Evolutionary conservation across 148 eudicot species (phyloP), one percentile per base, ranked within the genome.

Genomic region (Chenopodium album): DNA sequence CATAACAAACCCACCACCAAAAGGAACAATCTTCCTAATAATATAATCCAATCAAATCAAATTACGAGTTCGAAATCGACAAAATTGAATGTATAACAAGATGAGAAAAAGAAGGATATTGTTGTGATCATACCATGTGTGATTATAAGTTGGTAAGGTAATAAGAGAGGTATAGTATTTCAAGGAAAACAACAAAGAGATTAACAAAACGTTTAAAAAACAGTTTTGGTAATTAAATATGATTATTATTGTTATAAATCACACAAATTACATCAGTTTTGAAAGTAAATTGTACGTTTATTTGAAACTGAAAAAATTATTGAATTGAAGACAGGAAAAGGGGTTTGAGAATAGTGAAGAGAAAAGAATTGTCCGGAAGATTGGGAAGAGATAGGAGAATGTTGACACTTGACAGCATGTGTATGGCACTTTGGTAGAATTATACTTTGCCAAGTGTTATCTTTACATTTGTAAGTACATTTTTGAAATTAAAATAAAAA

Each of bases 361-460:
- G 83, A 76, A 84, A 20, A 76, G 83, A 80, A 84, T 66, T 60
- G 83, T 80, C 80, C 86, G 77, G 47, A 69, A 70, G 67, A 8
- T 37, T 26, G 80, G 83, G 72, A 76, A 66, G 74, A 82, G 79
- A 65, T 60, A n/a, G 37, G 76, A 64, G 29, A 75, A 72, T 66
- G 48, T 34, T 77, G 80, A 82, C 84, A 82, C 84, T 77, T 77
- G 79, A 64, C 80, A 82, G 41, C 6, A 29, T 41, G 69, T 82
- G 84, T 62, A 41, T 41, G 44, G 44, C 44, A 41, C 8, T 76
- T 37, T 76, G 69, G 78, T 1, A 76, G 56, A 60, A 28, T 20
- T 3, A 74, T 4, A 28, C 20, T 50, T 13, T 74, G 77, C 26
- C 77, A 74, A 74, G 63, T 74, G 77, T 74, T 50, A 74, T 23